phyloP scores from a whole-genome alignment of 1,139 yeast genomes.

The Wickerhamomyces sp. region DNA sequence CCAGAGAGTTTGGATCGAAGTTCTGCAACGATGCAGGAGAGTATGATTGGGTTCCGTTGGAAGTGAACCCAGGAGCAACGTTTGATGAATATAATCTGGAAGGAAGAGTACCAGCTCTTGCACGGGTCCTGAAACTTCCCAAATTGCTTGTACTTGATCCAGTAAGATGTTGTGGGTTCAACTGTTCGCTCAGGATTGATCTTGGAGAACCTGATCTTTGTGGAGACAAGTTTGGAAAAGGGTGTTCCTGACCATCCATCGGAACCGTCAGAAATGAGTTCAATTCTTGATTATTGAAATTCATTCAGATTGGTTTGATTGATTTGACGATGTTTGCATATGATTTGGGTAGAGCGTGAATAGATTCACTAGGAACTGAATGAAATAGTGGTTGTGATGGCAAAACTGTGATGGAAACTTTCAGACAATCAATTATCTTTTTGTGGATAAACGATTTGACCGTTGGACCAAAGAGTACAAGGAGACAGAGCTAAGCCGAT shows the following conservation, averaged over 20 bases:
- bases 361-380: no score
- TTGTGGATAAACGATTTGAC: no score
- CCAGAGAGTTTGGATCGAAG: slow-evolving; percentile 19
- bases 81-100: slow-evolving; percentile 30
- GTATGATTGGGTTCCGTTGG: slow-evolving; percentile 2
- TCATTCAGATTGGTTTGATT: background rate
- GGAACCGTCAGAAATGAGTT: slow-evolving; percentile 17
- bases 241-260: slow-evolving; percentile 14
- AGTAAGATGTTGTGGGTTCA: slow-evolving; percentile 6
- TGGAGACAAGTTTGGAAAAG: slow-evolving; percentile 17
- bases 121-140: slow-evolving; percentile 36
- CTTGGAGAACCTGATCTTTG: slow-evolving; percentile 23
- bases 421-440: no score
- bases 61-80: slow-evolving; percentile 1
- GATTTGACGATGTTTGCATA: background rate
- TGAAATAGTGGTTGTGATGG: no score
- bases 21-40: slow-evolving; percentile 15
- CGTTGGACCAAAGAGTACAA: no score
- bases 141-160: slow-evolving; percentile 15
- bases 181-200: slow-evolving; percentile 19
- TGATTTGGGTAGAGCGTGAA: background rate
- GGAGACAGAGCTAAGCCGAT: no score
- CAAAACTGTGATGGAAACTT: no score
- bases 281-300: slow-evolving; percentile 13
- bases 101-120: slow-evolving; percentile 55